These are phyloP conservation scores for Geopyxis carbonaria DNA, from an alignment of 495 filamentous ascomycete species.

Conservation along the genomic window DNA sequence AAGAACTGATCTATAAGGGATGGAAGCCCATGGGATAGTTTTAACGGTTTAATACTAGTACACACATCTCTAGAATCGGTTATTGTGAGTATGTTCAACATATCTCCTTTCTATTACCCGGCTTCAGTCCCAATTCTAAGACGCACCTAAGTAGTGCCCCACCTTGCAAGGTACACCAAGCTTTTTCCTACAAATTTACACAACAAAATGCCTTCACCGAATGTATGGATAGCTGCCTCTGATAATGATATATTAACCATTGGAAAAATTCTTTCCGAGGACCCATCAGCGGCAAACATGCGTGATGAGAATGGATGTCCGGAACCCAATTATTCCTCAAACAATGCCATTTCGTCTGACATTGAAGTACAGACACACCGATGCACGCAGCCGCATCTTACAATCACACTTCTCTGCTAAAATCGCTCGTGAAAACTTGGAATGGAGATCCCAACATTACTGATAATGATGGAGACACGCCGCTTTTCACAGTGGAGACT, in stretches of 20 bases:
- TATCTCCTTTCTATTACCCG: no score
- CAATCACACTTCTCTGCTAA: constrained; percentile 63
- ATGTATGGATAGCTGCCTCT: constrained; percentile 62
- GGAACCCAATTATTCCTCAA: constrained; percentile 8
- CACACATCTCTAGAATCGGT: no score
- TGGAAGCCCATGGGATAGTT: no score
- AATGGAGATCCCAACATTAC: constrained; percentile 58
- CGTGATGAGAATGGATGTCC: constrained; percentile 56
- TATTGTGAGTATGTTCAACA: no score
- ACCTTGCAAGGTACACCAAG: no score
- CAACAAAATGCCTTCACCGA: constrained; percentile 37
- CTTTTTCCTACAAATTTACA: no score
- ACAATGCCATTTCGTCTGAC: not conserved
- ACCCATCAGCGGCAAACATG: constrained; percentile 46
- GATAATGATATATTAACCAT: constrained; percentile 48
- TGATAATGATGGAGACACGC: constrained; percentile 82
- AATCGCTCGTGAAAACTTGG: constrained; percentile 58
- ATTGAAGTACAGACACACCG: constrained; percentile 45
- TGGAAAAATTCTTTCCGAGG: constrained; percentile 45
- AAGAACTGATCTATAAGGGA: no score
- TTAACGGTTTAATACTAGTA: no score
- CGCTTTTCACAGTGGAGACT: constrained; percentile 69
- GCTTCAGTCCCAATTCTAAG: no score
- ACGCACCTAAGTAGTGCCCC: no score
- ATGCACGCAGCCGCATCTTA: constrained; percentile 88